A percentile compares a stretch with the other conserved stretches of the same genome.
Conservation (phyloP, 176 grass and related monocot genomes). For the Neostapfia colusana region DNA sequence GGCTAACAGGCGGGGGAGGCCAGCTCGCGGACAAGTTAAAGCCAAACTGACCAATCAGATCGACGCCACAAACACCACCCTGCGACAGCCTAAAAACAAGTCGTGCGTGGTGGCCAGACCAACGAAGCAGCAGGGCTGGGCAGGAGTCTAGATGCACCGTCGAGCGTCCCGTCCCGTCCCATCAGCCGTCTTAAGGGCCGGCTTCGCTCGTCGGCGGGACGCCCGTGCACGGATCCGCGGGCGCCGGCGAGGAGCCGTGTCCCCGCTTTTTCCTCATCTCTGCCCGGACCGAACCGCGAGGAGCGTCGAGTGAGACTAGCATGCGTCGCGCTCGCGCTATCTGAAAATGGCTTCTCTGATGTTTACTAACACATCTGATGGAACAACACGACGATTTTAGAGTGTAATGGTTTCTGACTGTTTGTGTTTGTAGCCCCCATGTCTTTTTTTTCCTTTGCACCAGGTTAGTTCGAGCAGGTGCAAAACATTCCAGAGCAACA, state of each 20-base stretch:
- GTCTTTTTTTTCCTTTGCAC: neutral
- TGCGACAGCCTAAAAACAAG: neutral
- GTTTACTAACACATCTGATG: neutral
- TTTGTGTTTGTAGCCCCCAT: neutral
- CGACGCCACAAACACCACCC: neutral
- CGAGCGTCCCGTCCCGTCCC: neutral
- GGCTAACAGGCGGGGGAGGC: conserved; percentile 11
- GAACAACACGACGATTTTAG: neutral
- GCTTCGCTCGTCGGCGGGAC: conserved; percentile 18
- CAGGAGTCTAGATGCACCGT: neutral
- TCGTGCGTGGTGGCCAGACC: neutral
- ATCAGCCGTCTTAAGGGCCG: conserved; percentile 24
- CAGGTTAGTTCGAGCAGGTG: neutral
- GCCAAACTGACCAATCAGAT: neutral
- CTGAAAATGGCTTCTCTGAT: neutral
- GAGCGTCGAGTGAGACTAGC: neutral
- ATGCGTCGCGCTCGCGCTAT: neutral
- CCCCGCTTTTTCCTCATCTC: neutral
- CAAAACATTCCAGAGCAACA: neutral
- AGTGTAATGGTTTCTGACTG: neutral
- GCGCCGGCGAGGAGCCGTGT: neutral
- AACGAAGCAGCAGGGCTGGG: neutral
- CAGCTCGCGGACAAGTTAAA: neutral
- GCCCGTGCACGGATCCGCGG: conserved; percentile 9
- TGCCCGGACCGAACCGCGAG: no score